Base-by-base conservation (phyloP, 331 rosid species). In the Malus hybrid region DNA sequence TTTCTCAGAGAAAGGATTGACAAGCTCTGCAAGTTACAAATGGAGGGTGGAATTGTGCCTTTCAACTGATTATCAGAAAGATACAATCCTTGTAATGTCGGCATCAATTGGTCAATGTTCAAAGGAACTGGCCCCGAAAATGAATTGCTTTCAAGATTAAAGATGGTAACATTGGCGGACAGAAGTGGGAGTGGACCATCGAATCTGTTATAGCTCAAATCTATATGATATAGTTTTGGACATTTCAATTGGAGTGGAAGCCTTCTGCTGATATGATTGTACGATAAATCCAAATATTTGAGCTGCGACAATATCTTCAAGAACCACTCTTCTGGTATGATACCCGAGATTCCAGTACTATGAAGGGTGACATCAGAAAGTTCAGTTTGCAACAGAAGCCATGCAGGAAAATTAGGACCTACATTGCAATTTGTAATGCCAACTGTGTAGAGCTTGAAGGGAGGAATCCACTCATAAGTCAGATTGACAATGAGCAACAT, bases 361-460 rank as follows among this genome's bases (percentile, higher is more conserved):
- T 0, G 7, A 11, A 76, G 80, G 18, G 6, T 36, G 46, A 71
- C 74, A 22, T 3, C 2, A 0, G 22, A 5, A 16, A 71, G 65
- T 13, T 80, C 69, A 36, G n/a, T 70, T 34, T 80, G 84, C 29
- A 64, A 59, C 14, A 22, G 70, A 70, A 76, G 36, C 74, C 74
- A 76, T 46, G 2, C 12, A 2, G 50, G 22, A 32, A 80, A 71
- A 2, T 20, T 3, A 5, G 57, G 74, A 27, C 84, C 80, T 0
- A 80, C 72, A 65, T 0, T 64, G 46, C 76, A 68, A 59, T 52
- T 19, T 6, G 0, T 0, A 1, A 80, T 46, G 19, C 4, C 0
- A 62, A 80, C 13, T 0, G 0, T 0, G 24, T 7, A 20, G 60
- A 80, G 84, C 48, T 64, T 71, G 36, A 71, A 80, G 10, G 77